phyloP scores from a whole-genome alignment of 345 rosid genomes.

The Populus tremula region DNA sequence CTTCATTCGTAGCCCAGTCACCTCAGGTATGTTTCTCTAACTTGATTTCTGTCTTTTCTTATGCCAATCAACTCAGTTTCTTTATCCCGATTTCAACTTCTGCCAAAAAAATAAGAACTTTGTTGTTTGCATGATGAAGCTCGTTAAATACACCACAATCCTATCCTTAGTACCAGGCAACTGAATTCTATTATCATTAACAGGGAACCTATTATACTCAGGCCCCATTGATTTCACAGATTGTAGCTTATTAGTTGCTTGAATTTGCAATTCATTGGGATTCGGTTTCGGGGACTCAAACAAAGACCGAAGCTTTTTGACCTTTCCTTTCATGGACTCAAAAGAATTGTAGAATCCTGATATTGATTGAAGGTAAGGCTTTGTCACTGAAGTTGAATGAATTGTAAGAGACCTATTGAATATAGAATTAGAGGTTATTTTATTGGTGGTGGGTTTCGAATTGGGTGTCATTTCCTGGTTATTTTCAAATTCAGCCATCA shows the following conservation, averaged over 20 bases:
- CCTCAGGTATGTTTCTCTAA: too few relatives aligned
- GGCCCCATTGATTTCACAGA: conserved; percentile 26
- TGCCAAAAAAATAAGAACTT: too few relatives aligned
- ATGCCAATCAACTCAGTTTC: too few relatives aligned
- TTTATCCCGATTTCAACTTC: too few relatives aligned
- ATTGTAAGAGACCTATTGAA: conserved; percentile 59
- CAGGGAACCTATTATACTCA: conserved; percentile 20
- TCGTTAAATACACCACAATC: conserved; percentile 82
- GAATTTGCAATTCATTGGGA: conserved; percentile 3
- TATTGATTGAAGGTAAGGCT: conserved; percentile 36
- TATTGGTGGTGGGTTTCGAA: conserved; percentile 23
- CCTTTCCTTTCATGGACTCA: conserved; percentile 68
- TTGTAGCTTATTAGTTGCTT: conserved; percentile 19
- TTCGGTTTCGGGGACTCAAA: conserved; percentile 39
- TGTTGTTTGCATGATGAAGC: conserved; percentile 10
- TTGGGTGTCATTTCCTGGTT: conserved; percentile 31
- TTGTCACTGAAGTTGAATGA: conserved; percentile 34
- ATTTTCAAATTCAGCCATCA: conserved; percentile 48
- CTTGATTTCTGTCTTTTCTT: too few relatives aligned
- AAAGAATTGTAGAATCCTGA: conserved; percentile 50
- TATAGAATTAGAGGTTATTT: conserved; percentile 4
- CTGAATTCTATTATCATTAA: conserved; percentile 30
- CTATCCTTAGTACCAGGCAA: conserved; percentile 82
- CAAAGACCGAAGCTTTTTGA: conserved; percentile 56
- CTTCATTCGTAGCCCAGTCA: too few relatives aligned